phyloP scores from a whole-genome alignment of 2,329 filamentous ascomycete genomes.

The Chaetomium sp. region DNA sequence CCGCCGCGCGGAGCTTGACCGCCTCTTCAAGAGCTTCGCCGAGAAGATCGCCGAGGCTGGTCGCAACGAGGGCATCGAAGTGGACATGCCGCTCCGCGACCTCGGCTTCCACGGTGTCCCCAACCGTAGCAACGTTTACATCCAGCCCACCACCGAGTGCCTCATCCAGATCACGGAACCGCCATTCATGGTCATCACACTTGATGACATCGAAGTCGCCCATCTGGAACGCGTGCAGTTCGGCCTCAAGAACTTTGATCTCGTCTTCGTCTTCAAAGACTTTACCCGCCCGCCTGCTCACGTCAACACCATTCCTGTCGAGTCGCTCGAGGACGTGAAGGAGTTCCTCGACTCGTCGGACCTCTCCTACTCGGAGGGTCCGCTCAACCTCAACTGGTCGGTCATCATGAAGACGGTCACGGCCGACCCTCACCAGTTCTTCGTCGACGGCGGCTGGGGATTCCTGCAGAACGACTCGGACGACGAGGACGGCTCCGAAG shows the following conservation, averaged over 20 bases:
- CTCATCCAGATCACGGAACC: conserved; percentile 96
- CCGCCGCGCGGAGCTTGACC: conserved; percentile 86
- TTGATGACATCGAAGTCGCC: conserved; percentile 94
- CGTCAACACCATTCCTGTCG: conserved; percentile 97
- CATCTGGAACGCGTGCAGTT: conserved; percentile 96
- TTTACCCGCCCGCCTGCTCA: conserved; percentile 88
- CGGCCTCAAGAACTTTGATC: conserved; percentile 97
- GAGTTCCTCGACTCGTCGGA: conserved; percentile 97
- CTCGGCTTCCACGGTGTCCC: conserved; percentile 97
- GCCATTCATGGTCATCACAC: conserved; percentile 92
- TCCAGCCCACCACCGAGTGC: conserved; percentile 95
- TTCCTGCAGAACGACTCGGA: conserved; percentile 89
- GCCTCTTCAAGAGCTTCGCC: conserved; percentile 92
- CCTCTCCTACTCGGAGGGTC: conserved; percentile 91
- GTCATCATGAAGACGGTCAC: conserved; percentile 99
- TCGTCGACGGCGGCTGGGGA: conserved; percentile 90
- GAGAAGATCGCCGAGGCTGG: conserved; percentile 97
- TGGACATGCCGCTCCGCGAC: conserved; percentile 95
- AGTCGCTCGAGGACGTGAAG: conserved; percentile 91
- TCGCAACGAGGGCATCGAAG: conserved; percentile 84
- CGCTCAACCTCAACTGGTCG: conserved; percentile 96
- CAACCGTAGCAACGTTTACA: conserved; percentile 90
- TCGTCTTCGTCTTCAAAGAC: conserved; percentile 98
- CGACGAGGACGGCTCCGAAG: conserved; percentile 73
- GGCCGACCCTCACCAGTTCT: conserved; percentile 91